Evolutionary conservation across 805 yeast genomes (phyloP), one percentile per base, ranked within the genome.

Genomic region (Yarrowia sp.): DNA sequence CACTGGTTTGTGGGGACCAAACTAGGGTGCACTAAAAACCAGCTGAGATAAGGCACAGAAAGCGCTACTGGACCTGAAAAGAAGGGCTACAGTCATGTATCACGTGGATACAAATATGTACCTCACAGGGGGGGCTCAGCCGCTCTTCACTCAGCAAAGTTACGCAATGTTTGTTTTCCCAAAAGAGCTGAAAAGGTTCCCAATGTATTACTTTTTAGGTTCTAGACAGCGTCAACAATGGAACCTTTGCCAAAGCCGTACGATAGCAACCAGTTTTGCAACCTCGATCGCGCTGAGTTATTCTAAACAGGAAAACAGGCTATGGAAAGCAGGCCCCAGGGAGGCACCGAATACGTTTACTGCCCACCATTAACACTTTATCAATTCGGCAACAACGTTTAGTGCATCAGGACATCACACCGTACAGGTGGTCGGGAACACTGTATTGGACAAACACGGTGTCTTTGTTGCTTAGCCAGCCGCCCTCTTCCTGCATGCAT

Each of bases 401-500:
- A 52, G 33, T 20, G 43, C 43, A 52, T 9, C 9, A 52, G 15
- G 58, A 36, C 58, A 52, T 38, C 43, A 38, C 43, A 36, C 58
- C 33, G 58, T 52, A 52, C 42, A 36, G 43, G 9, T 52, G 43
- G 58, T 20, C 43, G 58, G 58, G 58, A 10, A 53, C 61, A 40
- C 61, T 55, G 61, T 55, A 55, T 55, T 40, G 61, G 46, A 39
- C 46, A 24, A 39, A 55, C 46, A 39, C 61, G 46, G 46, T 55
- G 61, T 55, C 61, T 55, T 55, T 55, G 61, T 55, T 55, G 61
- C 61, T 55, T 34, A 56, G 40, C 64, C 64, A 58, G 64, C 64
- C 64, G 49, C 64, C 64, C 50, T 34, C 49, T 58, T 42, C 64
- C 50, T 58, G 64, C 64, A 58, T 58, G 64, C 64, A 58, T 58